These are phyloP conservation scores for Paramyrothecium roridum DNA, from an alignment of 2,329 filamentous ascomycete genomes.

Conservation along the genomic window DNA sequence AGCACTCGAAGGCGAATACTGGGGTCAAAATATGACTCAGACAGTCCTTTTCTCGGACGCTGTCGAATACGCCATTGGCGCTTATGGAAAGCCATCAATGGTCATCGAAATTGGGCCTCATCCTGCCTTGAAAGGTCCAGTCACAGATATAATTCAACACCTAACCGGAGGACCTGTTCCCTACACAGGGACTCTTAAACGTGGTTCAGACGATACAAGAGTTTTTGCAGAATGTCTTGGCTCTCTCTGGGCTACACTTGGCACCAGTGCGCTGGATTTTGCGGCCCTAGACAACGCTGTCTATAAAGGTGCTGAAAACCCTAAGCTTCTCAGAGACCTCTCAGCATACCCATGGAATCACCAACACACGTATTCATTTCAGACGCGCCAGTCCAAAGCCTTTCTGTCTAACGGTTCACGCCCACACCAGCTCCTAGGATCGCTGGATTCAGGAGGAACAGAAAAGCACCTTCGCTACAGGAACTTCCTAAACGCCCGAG, in stretches of 20 bases:
- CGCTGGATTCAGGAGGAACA: background rate
- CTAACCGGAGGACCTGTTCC: background rate
- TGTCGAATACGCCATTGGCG: background rate
- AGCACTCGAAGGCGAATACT: background rate
- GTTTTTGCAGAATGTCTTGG: background rate
- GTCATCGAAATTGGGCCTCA: background rate
- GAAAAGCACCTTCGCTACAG: constrained; percentile 4
- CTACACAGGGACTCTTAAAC: background rate
- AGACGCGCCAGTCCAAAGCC: background rate
- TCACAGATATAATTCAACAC: background rate
- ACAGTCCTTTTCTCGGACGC: background rate
- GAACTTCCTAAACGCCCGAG: constrained; percentile 9
- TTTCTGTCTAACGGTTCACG: background rate
- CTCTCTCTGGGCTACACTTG: background rate
- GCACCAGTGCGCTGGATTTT: background rate
- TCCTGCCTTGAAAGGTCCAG: background rate
- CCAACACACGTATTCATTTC: background rate
- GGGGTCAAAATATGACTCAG: background rate
- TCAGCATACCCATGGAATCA: background rate
- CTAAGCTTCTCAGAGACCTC: background rate
- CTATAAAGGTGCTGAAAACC: background rate
- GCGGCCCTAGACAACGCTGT: background rate
- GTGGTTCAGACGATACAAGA: background rate
- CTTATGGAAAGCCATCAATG: background rate
- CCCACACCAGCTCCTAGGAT: background rate